A percentile compares a stretch with the other conserved stretches of the same genome.
Conservation (phyloP, 306 rosid species). For the Inga leiocalycina region DNA sequence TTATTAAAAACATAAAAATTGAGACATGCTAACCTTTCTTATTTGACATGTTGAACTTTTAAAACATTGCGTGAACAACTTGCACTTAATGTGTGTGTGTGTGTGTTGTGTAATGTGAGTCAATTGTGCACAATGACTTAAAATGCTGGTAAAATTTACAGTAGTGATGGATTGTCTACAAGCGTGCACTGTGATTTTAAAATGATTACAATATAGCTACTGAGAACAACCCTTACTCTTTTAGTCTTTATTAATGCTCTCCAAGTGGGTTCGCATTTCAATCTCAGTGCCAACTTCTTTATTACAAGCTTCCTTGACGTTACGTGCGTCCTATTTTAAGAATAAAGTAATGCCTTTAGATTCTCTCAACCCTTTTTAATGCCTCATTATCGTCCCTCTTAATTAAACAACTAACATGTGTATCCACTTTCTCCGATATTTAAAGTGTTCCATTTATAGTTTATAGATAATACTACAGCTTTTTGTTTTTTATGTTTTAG, state of each 20-base stretch:
- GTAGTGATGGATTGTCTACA: not conserved
- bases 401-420: not conserved
- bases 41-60: not conserved
- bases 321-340: slow-evolving; percentile 13
- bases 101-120: not conserved
- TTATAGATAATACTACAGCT: not conserved
- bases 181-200: not conserved
- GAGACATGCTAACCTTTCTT: no score
- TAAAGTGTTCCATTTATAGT: not conserved
- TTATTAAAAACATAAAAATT: no score
- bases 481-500: not conserved
- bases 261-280: slow-evolving; percentile 17
- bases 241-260: not conserved
- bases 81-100: not conserved
- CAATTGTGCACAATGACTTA: not conserved
- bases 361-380: not conserved
- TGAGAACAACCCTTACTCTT: not conserved
- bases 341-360: not conserved
- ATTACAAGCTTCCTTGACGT: not conserved
- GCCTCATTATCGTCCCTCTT: not conserved
- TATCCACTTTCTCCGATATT: not conserved
- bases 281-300: not conserved
- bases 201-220: not conserved
- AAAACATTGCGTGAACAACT: no score
- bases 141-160: not conserved